phyloP scores from a whole-genome alignment of 345 rosid species.

The Mangifera indica region DNA sequence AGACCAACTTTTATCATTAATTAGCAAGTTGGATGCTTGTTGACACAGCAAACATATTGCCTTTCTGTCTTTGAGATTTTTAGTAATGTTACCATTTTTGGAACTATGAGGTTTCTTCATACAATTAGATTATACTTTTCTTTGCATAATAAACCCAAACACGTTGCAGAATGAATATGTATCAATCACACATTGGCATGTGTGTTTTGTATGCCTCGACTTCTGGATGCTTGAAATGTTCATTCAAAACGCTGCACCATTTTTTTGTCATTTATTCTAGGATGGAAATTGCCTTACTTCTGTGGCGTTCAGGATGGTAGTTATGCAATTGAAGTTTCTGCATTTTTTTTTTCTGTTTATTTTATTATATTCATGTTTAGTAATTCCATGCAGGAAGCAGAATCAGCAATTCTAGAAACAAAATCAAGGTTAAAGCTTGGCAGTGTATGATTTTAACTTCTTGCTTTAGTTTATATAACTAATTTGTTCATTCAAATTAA shows the following conservation, averaged over 20 bases:
- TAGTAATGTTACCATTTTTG: too few species aligned
- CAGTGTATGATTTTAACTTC: slow-evolving; percentile 60
- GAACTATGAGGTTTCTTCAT: too few species aligned
- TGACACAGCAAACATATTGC: too few species aligned
- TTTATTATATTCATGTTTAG: slow-evolving; percentile 23
- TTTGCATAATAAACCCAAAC: too few species aligned
- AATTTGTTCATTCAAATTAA: background rate
- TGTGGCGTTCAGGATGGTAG: background rate
- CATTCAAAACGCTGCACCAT: background rate
- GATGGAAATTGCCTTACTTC: background rate
- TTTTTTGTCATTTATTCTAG: background rate
- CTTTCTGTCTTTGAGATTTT: too few species aligned
- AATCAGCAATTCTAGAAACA: slow-evolving; percentile 89
- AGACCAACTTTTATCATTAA: too few species aligned
- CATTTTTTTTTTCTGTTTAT: slow-evolving; percentile 15
- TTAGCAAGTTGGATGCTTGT: too few species aligned
- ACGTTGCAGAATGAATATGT: too few species aligned
- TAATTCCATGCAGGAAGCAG: slow-evolving; percentile 65
- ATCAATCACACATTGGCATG: too few species aligned
- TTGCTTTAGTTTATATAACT: slow-evolving; percentile 12
- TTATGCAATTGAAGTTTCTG: background rate
- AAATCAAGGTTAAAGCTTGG: slow-evolving; percentile 74
- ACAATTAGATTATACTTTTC: too few species aligned
- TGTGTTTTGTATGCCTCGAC: background rate
- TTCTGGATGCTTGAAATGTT: background rate